Percentiles rank a stretch among this genome's conserved stretches.
These are phyloP conservation scores for Besnoitia besnoiti DNA, from an alignment of 169 alveolate species.

Conservation along the genomic window DNA sequence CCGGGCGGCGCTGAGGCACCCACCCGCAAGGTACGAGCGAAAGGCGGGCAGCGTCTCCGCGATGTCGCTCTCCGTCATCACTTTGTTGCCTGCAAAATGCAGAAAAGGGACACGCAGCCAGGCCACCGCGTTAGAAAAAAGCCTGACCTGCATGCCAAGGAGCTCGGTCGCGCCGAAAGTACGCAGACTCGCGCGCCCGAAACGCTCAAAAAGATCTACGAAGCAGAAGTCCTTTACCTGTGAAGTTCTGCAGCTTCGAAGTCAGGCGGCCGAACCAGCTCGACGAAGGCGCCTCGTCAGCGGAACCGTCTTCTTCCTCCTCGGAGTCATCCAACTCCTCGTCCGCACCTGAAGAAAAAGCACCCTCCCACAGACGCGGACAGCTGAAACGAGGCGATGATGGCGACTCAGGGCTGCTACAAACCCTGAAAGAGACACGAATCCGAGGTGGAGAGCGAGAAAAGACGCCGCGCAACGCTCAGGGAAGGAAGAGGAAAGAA, in stretches of 20 bases:
- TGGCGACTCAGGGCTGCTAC: too few species aligned
- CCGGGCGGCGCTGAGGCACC: too few species aligned
- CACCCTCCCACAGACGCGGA: background rate
- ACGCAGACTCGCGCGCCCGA: too few species aligned
- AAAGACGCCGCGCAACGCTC: background rate
- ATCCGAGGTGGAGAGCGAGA: background rate
- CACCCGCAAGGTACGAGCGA: constrained; percentile 28
- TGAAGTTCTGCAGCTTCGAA: constrained; percentile 12
- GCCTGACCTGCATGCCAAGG: background rate
- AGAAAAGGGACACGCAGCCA: background rate
- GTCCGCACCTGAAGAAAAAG: constrained; percentile 32
- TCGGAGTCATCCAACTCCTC: constrained; percentile 20
- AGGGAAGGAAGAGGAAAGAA: background rate
- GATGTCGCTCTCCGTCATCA: constrained; percentile 66
- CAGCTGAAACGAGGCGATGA: background rate
- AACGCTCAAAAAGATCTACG: too few species aligned
- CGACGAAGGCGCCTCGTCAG: background rate
- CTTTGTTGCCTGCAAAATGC: constrained; percentile 54
- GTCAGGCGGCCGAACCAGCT: constrained; percentile 35
- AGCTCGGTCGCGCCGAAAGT: background rate
- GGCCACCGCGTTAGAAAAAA: background rate
- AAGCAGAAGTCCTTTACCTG: constrained; percentile 24
- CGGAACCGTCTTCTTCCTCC: background rate
- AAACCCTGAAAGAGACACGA: background rate
- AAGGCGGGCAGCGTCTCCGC: constrained; percentile 49